Base-by-base conservation (phyloP, 1,284 basidiomycete genomes). In the Xerocomus nothofagi region DNA sequence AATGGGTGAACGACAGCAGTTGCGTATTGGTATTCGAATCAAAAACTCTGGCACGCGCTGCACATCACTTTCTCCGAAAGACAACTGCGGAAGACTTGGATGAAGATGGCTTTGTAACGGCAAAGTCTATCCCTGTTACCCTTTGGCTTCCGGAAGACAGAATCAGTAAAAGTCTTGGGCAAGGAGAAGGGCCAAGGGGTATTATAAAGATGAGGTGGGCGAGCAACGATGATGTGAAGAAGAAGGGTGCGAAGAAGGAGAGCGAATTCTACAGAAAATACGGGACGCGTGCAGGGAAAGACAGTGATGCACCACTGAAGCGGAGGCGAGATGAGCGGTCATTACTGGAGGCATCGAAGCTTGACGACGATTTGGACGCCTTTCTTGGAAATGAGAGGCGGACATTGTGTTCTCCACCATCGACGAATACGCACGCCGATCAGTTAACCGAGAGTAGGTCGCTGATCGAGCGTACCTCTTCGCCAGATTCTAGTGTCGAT, bases 1-100 rank as follows among this genome's bases (percentile, higher is more conserved):
- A 91, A 66, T 90, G 88, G 88, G 75, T 91, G 9, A 81, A 89
- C 62, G 88, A 91, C 69, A 82, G 72, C 24, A 87, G 85, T 24
- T 90, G 87, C 59, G 76, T 91, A 6, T 71, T 91, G 47, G 83
- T 91, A 40, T 91, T 88, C 60, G 68, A 77, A 11, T 72, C 80
- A 21, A 80, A 75, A 44, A 56, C 67, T 31, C 66, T 72, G 6
- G 85, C 86, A 9, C 77, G 76, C 8, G 59, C 67, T 1, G 87
- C 80, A 1, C 75, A 78, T 56, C 65, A 68, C 9, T 62, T 62
- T 20, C 73, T 90, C 21, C 73, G 74, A 49, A 84, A 81, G 61
- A 71, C 74, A 4, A 58, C 67, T 9, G 60, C 68, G 14, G 81
- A 83, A 55, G 73, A 76, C 26, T 69, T 73, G 27, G 84, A 85